These are phyloP conservation scores for Mycosarcoma mackinlayi DNA, from an alignment of 1,284 basidiomycete species.

Conservation along the genomic window DNA sequence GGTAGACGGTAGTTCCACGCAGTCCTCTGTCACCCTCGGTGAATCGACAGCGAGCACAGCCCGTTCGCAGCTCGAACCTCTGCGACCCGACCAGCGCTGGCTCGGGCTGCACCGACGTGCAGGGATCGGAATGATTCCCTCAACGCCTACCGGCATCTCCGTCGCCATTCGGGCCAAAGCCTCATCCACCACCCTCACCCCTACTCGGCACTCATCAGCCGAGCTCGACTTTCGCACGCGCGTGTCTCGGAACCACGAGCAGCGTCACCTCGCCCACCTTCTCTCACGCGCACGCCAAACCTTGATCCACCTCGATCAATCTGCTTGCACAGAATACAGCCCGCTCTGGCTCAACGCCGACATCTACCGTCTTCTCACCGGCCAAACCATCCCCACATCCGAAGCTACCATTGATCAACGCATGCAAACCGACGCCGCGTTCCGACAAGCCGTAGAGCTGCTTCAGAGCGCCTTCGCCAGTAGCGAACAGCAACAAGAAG, in stretches of 20 bases:
- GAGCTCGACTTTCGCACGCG: constrained; percentile 33
- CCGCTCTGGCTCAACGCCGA: constrained; percentile 52
- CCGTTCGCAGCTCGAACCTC: constrained; percentile 15
- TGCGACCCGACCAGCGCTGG: constrained; percentile 54
- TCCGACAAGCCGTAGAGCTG: constrained; percentile 25
- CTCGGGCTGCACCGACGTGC: constrained; percentile 20
- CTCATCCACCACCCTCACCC: not conserved
- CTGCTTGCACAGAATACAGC: constrained; percentile 29
- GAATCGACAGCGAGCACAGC: not conserved
- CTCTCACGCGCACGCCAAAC: constrained; percentile 43
- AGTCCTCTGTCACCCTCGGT: not conserved
- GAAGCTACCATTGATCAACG: constrained; percentile 25
- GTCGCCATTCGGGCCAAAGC: constrained; percentile 9
- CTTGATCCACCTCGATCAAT: constrained; percentile 35
- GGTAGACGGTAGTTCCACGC: constrained; percentile 12
- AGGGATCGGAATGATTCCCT: constrained; percentile 37
- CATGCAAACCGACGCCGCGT: constrained; percentile 20
- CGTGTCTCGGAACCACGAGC: constrained; percentile 18
- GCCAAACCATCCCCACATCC: constrained; percentile 3
- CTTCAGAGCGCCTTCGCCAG: constrained; percentile 25
- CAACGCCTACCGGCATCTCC: constrained; percentile 7
- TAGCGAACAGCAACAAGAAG: constrained; percentile 2
- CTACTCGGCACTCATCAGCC: not conserved
- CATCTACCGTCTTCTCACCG: constrained; percentile 20
- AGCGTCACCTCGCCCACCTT: constrained; percentile 30